A percentile compares a stretch with the other conserved stretches of the same genome.
Conservation (phyloP, 2,329 filamentous ascomycete genomes). For the Fusarium cyanostomum region DNA sequence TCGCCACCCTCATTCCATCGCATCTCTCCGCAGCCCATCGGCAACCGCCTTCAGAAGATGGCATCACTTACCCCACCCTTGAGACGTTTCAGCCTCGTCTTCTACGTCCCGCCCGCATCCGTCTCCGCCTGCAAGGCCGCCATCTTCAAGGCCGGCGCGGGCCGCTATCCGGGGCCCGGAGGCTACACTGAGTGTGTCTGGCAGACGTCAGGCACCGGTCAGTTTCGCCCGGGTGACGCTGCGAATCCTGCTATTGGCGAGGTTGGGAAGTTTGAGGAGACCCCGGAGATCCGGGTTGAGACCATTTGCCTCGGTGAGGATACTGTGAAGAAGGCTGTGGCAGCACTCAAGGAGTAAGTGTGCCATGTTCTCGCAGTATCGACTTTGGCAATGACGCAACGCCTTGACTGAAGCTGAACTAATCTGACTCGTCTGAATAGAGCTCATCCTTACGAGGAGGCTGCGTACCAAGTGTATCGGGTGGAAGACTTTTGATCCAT, state of each 20-base stretch:
- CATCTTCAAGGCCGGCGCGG: constrained; percentile 67
- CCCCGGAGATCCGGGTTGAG: constrained; percentile 71
- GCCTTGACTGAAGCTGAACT: background rate
- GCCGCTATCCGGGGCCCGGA: constrained; percentile 59
- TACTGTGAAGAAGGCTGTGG: constrained; percentile 64
- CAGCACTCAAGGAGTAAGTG: constrained; percentile 70
- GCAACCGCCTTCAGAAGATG: constrained; percentile 17
- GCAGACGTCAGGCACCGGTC: constrained; percentile 64
- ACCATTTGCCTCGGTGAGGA: constrained; percentile 69
- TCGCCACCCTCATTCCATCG: constrained; percentile 4
- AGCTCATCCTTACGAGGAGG: constrained; percentile 43
- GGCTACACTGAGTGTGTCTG: constrained; percentile 66
- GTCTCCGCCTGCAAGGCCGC: constrained; percentile 63
- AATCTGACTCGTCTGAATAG: constrained; percentile 29
- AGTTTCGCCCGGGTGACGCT: constrained; percentile 70
- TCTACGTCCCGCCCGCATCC: constrained; percentile 57
- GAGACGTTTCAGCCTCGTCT: constrained; percentile 54
- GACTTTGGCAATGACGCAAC: no score
- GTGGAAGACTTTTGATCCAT: constrained; percentile 37
- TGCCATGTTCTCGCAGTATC: accelerated
- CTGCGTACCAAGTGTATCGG: constrained; percentile 38
- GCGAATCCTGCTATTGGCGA: constrained; percentile 72
- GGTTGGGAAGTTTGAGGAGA: constrained; percentile 65
- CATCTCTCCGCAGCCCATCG: background rate
- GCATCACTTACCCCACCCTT: constrained; percentile 23